Percentiles rank a stretch among this genome's conserved stretches.
These are phyloP conservation scores for Sanghuangporus sanghuang DNA, from an alignment of 1,284 basidiomycete species.

Conservation along the genomic window DNA sequence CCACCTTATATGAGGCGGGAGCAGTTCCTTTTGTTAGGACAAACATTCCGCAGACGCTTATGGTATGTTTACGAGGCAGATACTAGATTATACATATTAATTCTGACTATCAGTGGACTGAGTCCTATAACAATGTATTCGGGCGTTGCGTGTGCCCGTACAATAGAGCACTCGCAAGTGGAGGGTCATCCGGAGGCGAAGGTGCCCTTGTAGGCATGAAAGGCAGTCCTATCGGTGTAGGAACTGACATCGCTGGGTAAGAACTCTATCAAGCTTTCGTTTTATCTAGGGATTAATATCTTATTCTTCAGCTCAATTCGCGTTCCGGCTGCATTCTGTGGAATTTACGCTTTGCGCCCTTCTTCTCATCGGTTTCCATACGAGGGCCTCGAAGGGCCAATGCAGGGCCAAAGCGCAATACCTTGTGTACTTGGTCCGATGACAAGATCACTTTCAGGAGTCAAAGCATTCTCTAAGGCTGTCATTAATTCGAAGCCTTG, in stretches of 20 bases:
- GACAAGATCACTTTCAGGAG: constrained; percentile 46
- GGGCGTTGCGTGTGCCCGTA: constrained; percentile 64
- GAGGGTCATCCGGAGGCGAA: constrained; percentile 62
- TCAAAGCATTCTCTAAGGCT: constrained; percentile 60
- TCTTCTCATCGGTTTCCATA: constrained; percentile 71
- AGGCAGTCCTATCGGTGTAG: constrained; percentile 59
- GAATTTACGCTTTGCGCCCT: constrained; percentile 66
- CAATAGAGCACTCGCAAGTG: constrained; percentile 46
- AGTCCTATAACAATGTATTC: constrained; percentile 59
- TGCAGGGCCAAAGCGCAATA: constrained; percentile 68
- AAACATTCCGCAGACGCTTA: constrained; percentile 65
- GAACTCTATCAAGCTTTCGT: not conserved
- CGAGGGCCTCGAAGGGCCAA: constrained; percentile 48
- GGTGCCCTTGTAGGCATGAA: constrained; percentile 50
- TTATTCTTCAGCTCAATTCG: constrained; percentile 48
- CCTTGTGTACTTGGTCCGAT: constrained; percentile 72
- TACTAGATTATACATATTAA: not conserved
- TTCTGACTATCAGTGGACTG: constrained; percentile 42
- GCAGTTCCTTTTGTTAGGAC: constrained; percentile 70
- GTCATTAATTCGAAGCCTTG: constrained; percentile 57
- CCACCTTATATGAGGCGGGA: constrained; percentile 53
- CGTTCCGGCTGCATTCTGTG: constrained; percentile 62
- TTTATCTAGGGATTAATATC: not conserved
- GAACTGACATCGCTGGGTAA: constrained; percentile 64
- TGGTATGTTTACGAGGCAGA: constrained; percentile 31